Evolutionary conservation across 495 filamentous ascomycete species (phyloP), one percentile per base, ranked within the genome.

Genomic region (Chlorociboria aeruginascens): DNA sequence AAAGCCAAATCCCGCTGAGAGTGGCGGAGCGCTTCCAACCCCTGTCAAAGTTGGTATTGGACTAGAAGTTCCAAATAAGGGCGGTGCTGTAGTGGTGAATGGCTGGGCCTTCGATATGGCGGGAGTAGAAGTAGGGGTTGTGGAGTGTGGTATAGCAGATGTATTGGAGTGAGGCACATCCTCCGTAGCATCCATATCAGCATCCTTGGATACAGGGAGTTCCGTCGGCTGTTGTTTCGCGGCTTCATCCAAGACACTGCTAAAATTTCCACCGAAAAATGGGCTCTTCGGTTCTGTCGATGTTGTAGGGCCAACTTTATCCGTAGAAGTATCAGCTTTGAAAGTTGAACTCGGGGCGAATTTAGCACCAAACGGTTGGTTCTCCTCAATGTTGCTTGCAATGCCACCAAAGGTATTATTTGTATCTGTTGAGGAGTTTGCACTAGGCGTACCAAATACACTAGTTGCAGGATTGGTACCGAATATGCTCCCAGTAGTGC

Each of bases 321-420:
- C 75, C 20, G 74, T 74, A 43, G 71, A 67, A 8, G 72, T 73
- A 58, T 94, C 89, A 29, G 71, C 71, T 61, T 92, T 88, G 65
- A 96, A 96, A 11, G 78, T 83, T 37, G 82, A 85, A 2, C 76
- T 81, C 16, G 96, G 70, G 20, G 78, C 77, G 60, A 96, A 95
- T 0, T 74, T 70, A 43, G 69, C 60, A 12, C 50, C 51, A 45
- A 62, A 58, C 13, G 46, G 13, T 16, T 44, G 43, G 13, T 48
- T 50, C 7, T 40, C 45, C 10, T 42, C 40, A 3, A 16, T 17
- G 17, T 41, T 39, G 28, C 47, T 30, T 43, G 17, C 13, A n/a
- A 36, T 6, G 32, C 43, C 47, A 20, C 57, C 52, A 47, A 62
- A 60, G 25, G 35, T 13, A 34, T 32, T 48, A 35, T 20, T 40